Conservation (phyloP, 192 early-diverging fungal genomes). For the Entophlyctis helioformis region DNA sequence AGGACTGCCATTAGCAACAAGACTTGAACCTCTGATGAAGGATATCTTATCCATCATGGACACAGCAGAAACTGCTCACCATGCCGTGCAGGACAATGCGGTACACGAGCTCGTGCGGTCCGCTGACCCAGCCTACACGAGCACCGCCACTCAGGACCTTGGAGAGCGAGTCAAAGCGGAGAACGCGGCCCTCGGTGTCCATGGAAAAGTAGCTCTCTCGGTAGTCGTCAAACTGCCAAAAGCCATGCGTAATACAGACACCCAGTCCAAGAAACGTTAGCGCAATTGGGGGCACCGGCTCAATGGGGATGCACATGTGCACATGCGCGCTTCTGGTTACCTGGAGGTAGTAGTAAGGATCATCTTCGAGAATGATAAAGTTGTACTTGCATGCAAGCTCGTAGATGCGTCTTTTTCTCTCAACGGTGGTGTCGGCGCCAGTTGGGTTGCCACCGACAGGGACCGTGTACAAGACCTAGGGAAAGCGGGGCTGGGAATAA, state of each 20-base stretch:
- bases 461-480: constrained; percentile 38
- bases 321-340: too few relatives aligned
- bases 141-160: constrained; percentile 84
- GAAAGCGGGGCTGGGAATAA: too few relatives aligned
- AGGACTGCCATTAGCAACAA: not conserved
- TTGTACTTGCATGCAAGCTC: constrained; percentile 60
- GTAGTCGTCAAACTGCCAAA: constrained; percentile 17
- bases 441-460: constrained; percentile 88
- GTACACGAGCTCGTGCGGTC: constrained; percentile 54
- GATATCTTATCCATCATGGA: constrained; percentile 28
- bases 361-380: constrained; percentile 86
- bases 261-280: not conserved
- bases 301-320: too few relatives aligned
- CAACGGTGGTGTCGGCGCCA: constrained; percentile 63
- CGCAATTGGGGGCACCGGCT: constrained; percentile 1
- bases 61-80: too few relatives aligned
- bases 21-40: not conserved
- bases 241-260: not conserved
- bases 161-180: constrained; percentile 86
- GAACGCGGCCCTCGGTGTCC: constrained; percentile 76
- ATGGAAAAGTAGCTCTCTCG: constrained; percentile 86
- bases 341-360: constrained; percentile 92
- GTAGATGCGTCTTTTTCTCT: constrained; percentile 70
- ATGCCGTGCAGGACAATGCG: constrained; percentile 72
- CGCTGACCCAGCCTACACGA: constrained; percentile 68